Conservation (phyloP, 1,139 yeast species). For the Hansenula sp. region DNA sequence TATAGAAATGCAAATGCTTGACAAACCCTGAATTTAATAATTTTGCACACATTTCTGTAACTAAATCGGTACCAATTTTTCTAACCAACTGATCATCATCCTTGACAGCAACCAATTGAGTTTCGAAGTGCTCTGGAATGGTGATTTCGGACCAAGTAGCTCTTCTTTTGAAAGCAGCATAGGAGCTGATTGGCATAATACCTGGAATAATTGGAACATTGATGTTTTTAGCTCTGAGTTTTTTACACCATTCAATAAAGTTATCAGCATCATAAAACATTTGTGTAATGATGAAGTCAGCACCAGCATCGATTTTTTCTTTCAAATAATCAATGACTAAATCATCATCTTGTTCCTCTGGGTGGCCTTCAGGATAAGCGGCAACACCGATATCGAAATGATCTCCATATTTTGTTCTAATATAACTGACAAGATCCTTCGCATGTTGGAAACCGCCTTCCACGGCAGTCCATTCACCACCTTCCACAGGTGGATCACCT, state of each 20-base stretch:
- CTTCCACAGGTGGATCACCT: slow-evolving; percentile 83
- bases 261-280: slow-evolving; percentile 87
- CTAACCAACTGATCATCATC: slow-evolving; percentile 90
- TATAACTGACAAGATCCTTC: slow-evolving; percentile 55
- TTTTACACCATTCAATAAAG: slow-evolving; percentile 77
- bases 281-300: slow-evolving; percentile 88
- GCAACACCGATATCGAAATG: slow-evolving; percentile 75
- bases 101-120: slow-evolving; percentile 73
- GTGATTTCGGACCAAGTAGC: slow-evolving; percentile 90
- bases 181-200: slow-evolving; percentile 96
- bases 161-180: slow-evolving; percentile 86
- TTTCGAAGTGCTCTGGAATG: slow-evolving; percentile 72
- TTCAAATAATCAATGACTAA: slow-evolving; percentile 63
- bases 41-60: slow-evolving; percentile 78
- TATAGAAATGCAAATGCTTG: slow-evolving; percentile 88
- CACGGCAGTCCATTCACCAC: slow-evolving; percentile 41
- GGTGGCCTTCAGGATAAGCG: slow-evolving; percentile 75
- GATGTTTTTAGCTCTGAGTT: slow-evolving; percentile 72
- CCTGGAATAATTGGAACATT: slow-evolving; percentile 92
- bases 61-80: slow-evolving; percentile 77
- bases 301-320: slow-evolving; percentile 91
- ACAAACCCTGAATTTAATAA: slow-evolving; percentile 70
- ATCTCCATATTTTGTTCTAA: slow-evolving; percentile 52
- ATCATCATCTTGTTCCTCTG: slow-evolving; percentile 69
- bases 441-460: slow-evolving; percentile 76